Evolutionary conservation across 1,284 basidiomycete species (phyloP).

Genomic region (Laetiporus sulphureus): DNA sequence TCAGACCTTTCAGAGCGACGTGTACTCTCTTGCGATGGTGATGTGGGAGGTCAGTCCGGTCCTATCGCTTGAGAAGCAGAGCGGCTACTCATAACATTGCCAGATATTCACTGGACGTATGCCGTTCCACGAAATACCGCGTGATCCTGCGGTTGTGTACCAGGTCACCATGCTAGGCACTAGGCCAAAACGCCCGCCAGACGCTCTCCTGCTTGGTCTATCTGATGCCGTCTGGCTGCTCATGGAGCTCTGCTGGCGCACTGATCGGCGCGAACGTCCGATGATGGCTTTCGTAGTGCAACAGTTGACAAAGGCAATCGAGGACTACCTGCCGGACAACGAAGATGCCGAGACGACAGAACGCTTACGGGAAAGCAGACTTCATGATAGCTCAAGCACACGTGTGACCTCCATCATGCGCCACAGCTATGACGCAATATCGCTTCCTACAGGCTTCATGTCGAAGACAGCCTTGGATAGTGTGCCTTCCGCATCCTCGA

Average conservation of each 20-base stretch:
- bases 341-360: too few relatives aligned
- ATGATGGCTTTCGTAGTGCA: background rate
- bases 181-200: background rate
- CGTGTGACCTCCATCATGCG: too few relatives aligned
- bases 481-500: too few relatives aligned
- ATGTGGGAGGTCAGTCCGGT: slow-evolving; percentile 5
- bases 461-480: too few relatives aligned
- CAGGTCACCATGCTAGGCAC: background rate
- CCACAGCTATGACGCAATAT: too few relatives aligned
- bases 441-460: too few relatives aligned
- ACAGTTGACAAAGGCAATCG: too few relatives aligned
- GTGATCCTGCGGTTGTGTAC: background rate
- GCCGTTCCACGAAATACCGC: background rate
- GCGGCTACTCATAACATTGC: too few relatives aligned
- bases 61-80: background rate
- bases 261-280: background rate
- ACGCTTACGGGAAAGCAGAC: too few relatives aligned
- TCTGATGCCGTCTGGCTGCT: background rate
- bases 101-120: slow-evolving; percentile 1
- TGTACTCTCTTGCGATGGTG: slow-evolving; percentile 8
- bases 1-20: slow-evolving; percentile 1
- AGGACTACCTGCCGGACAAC: too few relatives aligned
- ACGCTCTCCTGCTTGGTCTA: background rate
- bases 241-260: slow-evolving; percentile 5
- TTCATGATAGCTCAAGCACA: too few relatives aligned